Evolutionary conservation across 352 stramenopile species (phyloP), one percentile per base, ranked within the genome.

Genomic region (Globisporangium acanthophoron): DNA sequence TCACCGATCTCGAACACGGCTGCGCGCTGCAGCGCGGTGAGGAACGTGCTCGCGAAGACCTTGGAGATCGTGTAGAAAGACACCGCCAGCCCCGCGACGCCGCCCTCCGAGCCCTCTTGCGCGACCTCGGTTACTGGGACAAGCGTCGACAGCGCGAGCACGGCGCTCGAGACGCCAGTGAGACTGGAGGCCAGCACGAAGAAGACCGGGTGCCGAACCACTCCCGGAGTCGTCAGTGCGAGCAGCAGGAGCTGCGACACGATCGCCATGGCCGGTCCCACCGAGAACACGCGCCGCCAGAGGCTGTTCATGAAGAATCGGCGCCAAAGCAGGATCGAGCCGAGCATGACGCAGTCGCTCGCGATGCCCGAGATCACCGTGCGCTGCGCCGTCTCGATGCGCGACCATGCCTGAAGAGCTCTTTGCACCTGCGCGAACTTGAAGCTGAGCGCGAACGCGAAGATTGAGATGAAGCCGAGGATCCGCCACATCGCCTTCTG

Each of bases 91-190:
- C 59, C 59, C 1, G 33, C 53, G 39, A 61, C 46, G n/a, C 59
- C 59, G 24, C 59, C 59, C 31, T 61, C 59, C 3, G 59, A 52
- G 31, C 59, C 53, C 52, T 61, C 59, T 24, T 57, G 59, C 2
- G 48, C 59, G 39, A 61, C 53, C 29, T 65, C 59, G 5, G 59
- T 61, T 41, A 65, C 59, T 41, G 59, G 59, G 0, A 72, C 70
- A 4, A 81, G 65, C 46, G 76, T 63, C 18, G 68, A 24, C 5
- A 81, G 48, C 35, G 72, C 72, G 52, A 76, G 68, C 46, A 76
- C 52, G 5, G 70, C 67, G 4, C 58, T 61, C 1, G 72, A 55
- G 3, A 75, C 58, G 9, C 69, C 72, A 8, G 56, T 58, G 18
- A 73, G 12, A 20, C 72, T 69, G 29, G 56, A 65, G 7, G 70